Percentiles rank a stretch among this genome's conserved stretches.
Evolutionary conservation across 2,329 filamentous ascomycete genomes (phyloP).

Genomic region (Penicillium sp.): DNA sequence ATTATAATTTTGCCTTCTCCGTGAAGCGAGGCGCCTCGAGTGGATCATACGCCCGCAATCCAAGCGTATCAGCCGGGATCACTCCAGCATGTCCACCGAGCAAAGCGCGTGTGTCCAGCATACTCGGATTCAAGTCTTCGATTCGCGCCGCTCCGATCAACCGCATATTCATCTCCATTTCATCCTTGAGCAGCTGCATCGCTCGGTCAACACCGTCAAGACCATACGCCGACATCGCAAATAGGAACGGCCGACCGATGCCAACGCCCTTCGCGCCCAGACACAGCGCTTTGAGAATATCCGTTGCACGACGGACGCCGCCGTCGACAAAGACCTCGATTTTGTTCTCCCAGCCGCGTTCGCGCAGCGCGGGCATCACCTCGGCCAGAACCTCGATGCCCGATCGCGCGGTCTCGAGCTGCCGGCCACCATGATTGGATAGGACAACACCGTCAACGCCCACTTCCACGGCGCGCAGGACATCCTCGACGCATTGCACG

Average conservation of each 20-base stretch:
- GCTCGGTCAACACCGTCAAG: constrained; percentile 80
- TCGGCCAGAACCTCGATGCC: constrained; percentile 87
- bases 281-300: constrained; percentile 92
- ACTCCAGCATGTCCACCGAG: constrained; percentile 50
- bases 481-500: constrained; percentile 92
- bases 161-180: constrained; percentile 99
- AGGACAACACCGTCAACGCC: constrained; percentile 87
- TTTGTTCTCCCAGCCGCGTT: constrained; percentile 58
- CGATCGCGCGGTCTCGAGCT: constrained; percentile 85
- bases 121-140: constrained; percentile 68
- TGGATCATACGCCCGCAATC: constrained; percentile 53
- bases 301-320: constrained; percentile 80
- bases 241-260: constrained; percentile 90
- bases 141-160: constrained; percentile 74
- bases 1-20: constrained; percentile 44
- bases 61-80: constrained; percentile 58
- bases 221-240: constrained; percentile 92
- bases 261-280: constrained; percentile 87
- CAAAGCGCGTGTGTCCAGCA: constrained; percentile 73
- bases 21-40: constrained; percentile 46
- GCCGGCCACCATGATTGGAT: constrained; percentile 91
- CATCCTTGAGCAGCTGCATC: constrained; percentile 87
- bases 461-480: constrained; percentile 73
- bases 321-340: constrained; percentile 91
- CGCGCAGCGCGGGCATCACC: constrained; percentile 78